These are phyloP conservation scores for Cyclanthera cordifolia DNA, from an alignment of 306 rosid genomes.

Conservation along the genomic window DNA sequence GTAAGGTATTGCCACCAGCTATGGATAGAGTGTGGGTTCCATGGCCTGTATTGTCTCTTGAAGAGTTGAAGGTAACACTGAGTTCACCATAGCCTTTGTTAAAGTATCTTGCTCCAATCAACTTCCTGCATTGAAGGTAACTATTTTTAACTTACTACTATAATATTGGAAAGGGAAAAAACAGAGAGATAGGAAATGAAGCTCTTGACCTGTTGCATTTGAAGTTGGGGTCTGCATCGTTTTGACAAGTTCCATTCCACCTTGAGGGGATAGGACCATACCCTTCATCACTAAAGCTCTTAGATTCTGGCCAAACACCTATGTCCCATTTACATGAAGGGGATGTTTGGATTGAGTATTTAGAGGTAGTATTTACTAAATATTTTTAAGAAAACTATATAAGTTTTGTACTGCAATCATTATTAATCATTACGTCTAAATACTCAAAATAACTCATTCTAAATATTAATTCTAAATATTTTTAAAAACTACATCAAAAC, in stretches of 20 bases:
- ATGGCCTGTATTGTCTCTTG: not conserved
- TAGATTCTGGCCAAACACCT: conserved; percentile 79
- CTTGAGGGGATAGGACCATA: conserved; percentile 45
- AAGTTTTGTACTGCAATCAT: no score
- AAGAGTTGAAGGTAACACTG: not conserved
- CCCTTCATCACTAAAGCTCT: conserved; percentile 55
- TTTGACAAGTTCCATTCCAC: conserved; percentile 59
- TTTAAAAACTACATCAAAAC: no score
- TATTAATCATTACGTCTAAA: no score
- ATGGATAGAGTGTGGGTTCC: conserved; percentile 14
- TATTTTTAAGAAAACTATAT: no score
- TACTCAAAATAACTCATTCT: no score
- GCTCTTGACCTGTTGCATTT: conserved; percentile 39
- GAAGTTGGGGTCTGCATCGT: conserved; percentile 15
- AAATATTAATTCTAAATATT: no score
- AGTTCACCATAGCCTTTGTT: not conserved
- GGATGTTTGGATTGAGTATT: no score
- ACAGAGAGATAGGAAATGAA: not conserved
- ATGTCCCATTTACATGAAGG: not conserved
- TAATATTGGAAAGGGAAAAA: not conserved
- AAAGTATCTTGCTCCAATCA: conserved; percentile 13
- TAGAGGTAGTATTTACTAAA: no score
- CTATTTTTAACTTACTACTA: not conserved
- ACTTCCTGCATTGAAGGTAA: not conserved
- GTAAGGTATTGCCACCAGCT: conserved; percentile 7